These are phyloP conservation scores for Yamadazyma sp. DNA, from an alignment of 1,139 yeast species.

Conservation along the genomic window DNA sequence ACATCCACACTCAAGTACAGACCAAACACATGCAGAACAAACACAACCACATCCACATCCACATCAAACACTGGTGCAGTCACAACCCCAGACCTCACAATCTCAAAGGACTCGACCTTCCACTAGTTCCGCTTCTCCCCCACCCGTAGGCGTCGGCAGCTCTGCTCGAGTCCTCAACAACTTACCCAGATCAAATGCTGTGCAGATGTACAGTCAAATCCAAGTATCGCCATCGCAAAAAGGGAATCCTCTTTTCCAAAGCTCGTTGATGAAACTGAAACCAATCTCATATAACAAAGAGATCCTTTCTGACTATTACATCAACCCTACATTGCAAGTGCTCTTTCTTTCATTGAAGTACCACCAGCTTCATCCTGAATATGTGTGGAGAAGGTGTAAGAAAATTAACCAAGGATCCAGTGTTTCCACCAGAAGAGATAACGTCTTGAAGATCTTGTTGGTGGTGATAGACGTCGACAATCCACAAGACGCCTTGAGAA, in stretches of 20 bases:
- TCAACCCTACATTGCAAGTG: constrained; percentile 65
- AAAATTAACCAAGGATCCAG: constrained; percentile 41
- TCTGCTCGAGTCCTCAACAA: background rate
- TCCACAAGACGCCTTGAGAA: constrained; percentile 67
- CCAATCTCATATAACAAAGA: constrained; percentile 38
- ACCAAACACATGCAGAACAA: background rate
- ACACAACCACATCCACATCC: background rate
- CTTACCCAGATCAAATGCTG: constrained; percentile 7
- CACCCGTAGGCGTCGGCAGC: constrained; percentile 1
- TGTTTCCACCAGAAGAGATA: constrained; percentile 23
- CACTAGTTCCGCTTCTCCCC: background rate
- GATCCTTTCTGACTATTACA: constrained; percentile 60
- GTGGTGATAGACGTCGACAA: constrained; percentile 79
- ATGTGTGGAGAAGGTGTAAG: constrained; percentile 69
- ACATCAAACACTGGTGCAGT: background rate
- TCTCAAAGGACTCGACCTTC: background rate
- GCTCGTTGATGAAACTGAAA: constrained; percentile 37
- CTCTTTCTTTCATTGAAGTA: constrained; percentile 77
- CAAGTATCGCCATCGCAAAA: constrained; percentile 36
- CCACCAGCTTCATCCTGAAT: constrained; percentile 86
- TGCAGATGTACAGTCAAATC: constrained; percentile 23
- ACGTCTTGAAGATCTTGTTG: constrained; percentile 60
- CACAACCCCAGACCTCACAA: background rate
- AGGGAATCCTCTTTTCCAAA: constrained; percentile 43
- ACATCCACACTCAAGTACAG: background rate